phyloP scores from a whole-genome alignment of 225 moss, liverwort and hornwort species.

The Thuidium tamariscinum region DNA sequence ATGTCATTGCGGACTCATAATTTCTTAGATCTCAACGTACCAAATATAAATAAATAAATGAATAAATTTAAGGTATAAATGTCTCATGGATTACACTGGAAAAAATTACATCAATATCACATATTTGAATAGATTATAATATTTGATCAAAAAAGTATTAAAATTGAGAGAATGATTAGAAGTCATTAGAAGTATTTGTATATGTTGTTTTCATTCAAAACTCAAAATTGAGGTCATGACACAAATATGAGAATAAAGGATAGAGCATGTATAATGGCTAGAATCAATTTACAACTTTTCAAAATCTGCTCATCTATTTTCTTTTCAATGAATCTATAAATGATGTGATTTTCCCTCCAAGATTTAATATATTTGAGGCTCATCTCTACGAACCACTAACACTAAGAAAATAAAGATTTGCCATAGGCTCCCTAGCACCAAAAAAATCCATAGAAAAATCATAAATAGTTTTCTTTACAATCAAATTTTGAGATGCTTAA shows the following conservation, averaged over 20 bases:
- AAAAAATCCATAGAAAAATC: neutral
- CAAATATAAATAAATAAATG: too few relatives aligned
- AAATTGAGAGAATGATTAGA: neutral
- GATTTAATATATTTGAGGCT: neutral
- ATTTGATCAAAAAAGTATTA: neutral
- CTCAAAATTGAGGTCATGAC: neutral
- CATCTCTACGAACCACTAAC: neutral
- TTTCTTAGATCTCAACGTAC: too few relatives aligned
- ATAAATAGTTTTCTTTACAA: neutral
- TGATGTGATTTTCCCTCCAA: neutral
- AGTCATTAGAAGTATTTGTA: neutral
- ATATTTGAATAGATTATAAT: neutral
- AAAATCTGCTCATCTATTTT: neutral
- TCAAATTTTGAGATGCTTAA: neutral
- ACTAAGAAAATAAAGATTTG: neutral
- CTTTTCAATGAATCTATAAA: neutral
- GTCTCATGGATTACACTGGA: rapidly evolving
- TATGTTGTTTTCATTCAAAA: neutral
- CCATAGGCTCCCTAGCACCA: neutral
- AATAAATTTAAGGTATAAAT: too few relatives aligned
- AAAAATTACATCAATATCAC: neutral
- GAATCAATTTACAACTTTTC: neutral
- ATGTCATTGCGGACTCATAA: too few relatives aligned
- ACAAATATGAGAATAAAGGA: neutral
- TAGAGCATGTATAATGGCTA: neutral